Base-by-base conservation (phyloP, 2,329 filamentous ascomycete species). In the Cordyceps cateniannulata region DNA sequence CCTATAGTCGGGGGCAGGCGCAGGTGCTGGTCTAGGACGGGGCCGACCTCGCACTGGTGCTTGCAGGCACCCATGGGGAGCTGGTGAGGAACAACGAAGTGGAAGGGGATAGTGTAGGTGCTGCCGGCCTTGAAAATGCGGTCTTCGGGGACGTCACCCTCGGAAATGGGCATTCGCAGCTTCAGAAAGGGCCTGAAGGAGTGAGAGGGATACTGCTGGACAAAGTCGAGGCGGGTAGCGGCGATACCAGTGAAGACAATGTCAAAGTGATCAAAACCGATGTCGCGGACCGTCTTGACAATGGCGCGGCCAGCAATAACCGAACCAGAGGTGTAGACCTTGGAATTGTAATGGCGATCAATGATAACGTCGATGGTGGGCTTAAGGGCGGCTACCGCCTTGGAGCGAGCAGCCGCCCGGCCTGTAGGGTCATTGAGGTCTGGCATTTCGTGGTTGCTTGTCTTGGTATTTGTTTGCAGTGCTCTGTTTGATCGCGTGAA, bases 71-170 rank as follows among this genome's bases (percentile, higher is more conserved):
- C 77, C 54, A 85, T 73, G 20, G 82, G 85, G 62, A 85, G 78
- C 59, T 84, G 78, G 64, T 76, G 74, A n/a, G 83, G 83, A 18
- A 85, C 77, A 62, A 85, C 78, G 64, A 85, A 85, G 72, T 82
- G 72, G 73, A 85, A 83, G n/a, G 82, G 82, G 25, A 85, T 70
- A 16, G 67, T 76, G 70, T 83, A 82, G 27, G 74, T 75, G 64
- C 69, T 69, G 2, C 77, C 80, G n/a, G 76, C 73, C 69, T 79
- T 72, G 62, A 84, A 79, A 32, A 82, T 66, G 38, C 77, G 72
- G 22, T 77, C 72, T 8, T 71, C 70, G 2, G 82, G 82, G 58
- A 84, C 79, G 7, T 72, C 68, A 1, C 75, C 73, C n/a, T 75
- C 73, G 52, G 63, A 62, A 22, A 85, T 72, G 10, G 82, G 82